Evolutionary conservation across 116 monocot genomes (phyloP).

Genomic region (Papilionanthe hybrid): DNA sequence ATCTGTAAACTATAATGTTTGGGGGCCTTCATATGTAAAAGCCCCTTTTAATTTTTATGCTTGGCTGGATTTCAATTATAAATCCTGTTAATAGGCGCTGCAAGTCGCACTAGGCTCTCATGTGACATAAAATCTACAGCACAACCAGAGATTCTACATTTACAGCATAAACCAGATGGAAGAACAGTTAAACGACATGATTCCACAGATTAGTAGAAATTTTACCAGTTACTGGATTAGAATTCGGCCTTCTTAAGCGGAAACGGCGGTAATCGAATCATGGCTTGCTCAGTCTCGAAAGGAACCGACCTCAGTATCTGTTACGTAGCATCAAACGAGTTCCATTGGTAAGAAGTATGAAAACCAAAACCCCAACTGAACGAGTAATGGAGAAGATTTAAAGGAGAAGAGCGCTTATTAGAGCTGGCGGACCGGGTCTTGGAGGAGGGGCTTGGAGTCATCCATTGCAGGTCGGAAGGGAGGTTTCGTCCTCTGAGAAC

Average conservation of each 20-base stretch:
- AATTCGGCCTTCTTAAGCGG: slow-evolving; percentile 3
- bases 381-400: not conserved
- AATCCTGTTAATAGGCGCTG: no score
- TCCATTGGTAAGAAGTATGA: not conserved
- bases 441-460: slow-evolving; percentile 71
- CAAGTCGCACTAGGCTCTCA: no score
- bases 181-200: not conserved
- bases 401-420: not conserved
- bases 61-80: no score
- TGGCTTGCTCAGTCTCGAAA: slow-evolving; percentile 70
- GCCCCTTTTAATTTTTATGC: no score
- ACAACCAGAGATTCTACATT: not conserved
- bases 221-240: not conserved
- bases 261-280: slow-evolving; percentile 58
- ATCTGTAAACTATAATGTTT: no score
- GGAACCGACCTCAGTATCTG: slow-evolving; percentile 72
- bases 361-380: not conserved
- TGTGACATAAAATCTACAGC: not conserved
- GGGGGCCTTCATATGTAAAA: no score
- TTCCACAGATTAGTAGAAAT: not conserved
- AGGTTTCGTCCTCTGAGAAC: slow-evolving; percentile 39
- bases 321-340: not conserved
- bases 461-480: slow-evolving; percentile 50
- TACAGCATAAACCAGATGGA: not conserved
- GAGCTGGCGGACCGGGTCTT: slow-evolving; percentile 46